A percentile compares a stretch with the other conserved stretches of the same genome.
Evolutionary conservation across 1,284 basidiomycete genomes (phyloP).

Genomic region (Leccinum pallidistipes): DNA sequence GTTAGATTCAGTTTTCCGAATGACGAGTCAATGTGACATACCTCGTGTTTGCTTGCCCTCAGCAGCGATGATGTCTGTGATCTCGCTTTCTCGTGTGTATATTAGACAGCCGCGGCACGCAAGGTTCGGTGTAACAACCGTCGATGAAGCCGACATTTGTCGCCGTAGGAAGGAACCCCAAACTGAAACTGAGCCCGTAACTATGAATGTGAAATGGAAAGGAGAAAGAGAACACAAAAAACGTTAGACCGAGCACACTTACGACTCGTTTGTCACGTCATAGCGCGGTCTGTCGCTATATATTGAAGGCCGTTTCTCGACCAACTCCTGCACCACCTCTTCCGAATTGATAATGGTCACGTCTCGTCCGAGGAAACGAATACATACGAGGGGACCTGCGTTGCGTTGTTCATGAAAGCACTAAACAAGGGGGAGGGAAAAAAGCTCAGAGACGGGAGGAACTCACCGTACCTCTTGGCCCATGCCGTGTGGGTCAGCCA

Average conservation of each 20-base stretch:
- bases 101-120: not conserved
- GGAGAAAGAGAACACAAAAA: not conserved
- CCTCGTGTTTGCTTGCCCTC: slow-evolving; percentile 35
- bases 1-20: not conserved
- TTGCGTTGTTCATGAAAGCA: not conserved
- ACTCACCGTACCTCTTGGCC: slow-evolving; percentile 6
- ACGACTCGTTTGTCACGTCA: slow-evolving; percentile 8
- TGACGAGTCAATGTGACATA: slow-evolving; percentile 8
- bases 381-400: slow-evolving; percentile 5
- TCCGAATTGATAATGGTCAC: slow-evolving; percentile 24
- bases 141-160: not conserved
- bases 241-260: not conserved
- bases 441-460: not conserved
- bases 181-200: slow-evolving; percentile 4
- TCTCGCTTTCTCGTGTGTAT: slow-evolving; percentile 37
- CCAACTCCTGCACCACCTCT: slow-evolving; percentile 20
- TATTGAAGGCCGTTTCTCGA: slow-evolving; percentile 24
- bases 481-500: slow-evolving; percentile 12
- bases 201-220: not conserved
- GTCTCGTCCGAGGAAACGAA: slow-evolving; percentile 13
- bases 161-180: slow-evolving; percentile 7
- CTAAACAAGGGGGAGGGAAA: not conserved
- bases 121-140: not conserved
- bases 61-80: slow-evolving; percentile 53
- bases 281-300: slow-evolving; percentile 25